These are phyloP conservation scores for Eucalyptus dawsonii DNA, from an alignment of 345 rosid species.

Conservation along the genomic window DNA sequence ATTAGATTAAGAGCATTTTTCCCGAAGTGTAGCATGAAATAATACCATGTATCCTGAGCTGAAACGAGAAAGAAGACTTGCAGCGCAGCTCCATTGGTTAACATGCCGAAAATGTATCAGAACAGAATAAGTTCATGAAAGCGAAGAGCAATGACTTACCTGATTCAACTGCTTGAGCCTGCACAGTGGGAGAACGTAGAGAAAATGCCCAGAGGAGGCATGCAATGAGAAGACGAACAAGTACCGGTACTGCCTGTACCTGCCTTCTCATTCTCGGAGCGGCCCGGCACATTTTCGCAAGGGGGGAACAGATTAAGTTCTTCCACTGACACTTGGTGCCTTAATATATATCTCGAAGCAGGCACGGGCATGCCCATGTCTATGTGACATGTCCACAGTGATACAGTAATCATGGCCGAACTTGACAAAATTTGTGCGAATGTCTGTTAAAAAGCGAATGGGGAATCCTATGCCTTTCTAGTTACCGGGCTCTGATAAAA, in stretches of 20 bases:
- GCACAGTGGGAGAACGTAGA: neutral
- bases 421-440: conserved; percentile 12
- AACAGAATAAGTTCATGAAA: neutral
- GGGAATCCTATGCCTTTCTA: conserved; percentile 34
- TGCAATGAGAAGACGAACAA: conserved; percentile 19
- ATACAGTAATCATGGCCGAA: conserved; percentile 18
- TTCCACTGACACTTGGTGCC: neutral
- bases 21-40: neutral
- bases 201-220: conserved; percentile 2
- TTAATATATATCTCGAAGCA: neutral
- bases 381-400: neutral
- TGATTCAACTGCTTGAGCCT: conserved; percentile 29
- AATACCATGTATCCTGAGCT: neutral
- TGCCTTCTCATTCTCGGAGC: conserved; percentile 17
- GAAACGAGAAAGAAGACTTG: neutral
- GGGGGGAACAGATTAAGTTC: neutral
- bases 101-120: neutral
- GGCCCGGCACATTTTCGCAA: conserved; percentile 1
- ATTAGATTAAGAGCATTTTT: neutral
- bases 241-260: conserved; percentile 8
- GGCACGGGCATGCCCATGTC: conserved; percentile 6
- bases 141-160: conserved; percentile 12
- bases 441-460: conserved; percentile 18
- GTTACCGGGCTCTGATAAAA: neutral
- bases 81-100: neutral